Percentiles rank a stretch among this genome's conserved stretches.
Evolutionary conservation across 1,284 basidiomycete genomes (phyloP).

Genomic region (Ustilago bromivora): DNA sequence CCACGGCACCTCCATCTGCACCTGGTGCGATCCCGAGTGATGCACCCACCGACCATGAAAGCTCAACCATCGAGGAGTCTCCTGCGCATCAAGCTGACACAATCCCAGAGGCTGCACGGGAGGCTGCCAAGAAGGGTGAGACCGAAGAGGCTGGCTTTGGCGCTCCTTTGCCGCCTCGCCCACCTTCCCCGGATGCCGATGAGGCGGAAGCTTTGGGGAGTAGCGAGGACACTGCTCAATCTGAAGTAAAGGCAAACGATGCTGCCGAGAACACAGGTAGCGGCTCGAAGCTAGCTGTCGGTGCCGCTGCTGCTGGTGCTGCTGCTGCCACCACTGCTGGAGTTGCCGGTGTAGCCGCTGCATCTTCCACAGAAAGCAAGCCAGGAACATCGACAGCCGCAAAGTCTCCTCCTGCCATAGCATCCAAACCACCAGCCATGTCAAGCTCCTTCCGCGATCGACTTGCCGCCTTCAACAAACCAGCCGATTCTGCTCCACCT

Average conservation of each 20-base stretch:
- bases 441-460: conserved; percentile 65
- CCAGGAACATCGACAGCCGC: conserved; percentile 11
- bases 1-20: conserved; percentile 21
- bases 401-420: conserved; percentile 47
- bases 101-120: conserved; percentile 39
- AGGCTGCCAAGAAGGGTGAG: conserved; percentile 41
- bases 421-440: conserved; percentile 55
- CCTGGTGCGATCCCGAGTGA: conserved; percentile 37
- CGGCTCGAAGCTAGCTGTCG: background rate
- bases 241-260: background rate
- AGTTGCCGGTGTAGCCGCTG: conserved; percentile 7
- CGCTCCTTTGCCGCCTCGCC: conserved; percentile 45
- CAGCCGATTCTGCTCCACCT: conserved; percentile 55
- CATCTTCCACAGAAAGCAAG: conserved; percentile 12
- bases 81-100: conserved; percentile 52
- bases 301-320: conserved; percentile 8
- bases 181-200: conserved; percentile 30
- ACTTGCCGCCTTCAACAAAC: conserved; percentile 68
- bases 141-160: conserved; percentile 45
- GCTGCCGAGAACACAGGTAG: conserved; percentile 3
- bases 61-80: conserved; percentile 33
- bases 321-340: conserved; percentile 11
- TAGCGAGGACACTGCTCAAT: background rate
- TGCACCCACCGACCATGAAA: conserved; percentile 14
- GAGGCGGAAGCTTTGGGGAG: conserved; percentile 15